Percentiles rank a stretch among this genome's conserved stretches.
These are phyloP conservation scores for Dothideomycetidae sp. DNA, from an alignment of 2,329 filamentous ascomycete genomes.

Conservation along the genomic window DNA sequence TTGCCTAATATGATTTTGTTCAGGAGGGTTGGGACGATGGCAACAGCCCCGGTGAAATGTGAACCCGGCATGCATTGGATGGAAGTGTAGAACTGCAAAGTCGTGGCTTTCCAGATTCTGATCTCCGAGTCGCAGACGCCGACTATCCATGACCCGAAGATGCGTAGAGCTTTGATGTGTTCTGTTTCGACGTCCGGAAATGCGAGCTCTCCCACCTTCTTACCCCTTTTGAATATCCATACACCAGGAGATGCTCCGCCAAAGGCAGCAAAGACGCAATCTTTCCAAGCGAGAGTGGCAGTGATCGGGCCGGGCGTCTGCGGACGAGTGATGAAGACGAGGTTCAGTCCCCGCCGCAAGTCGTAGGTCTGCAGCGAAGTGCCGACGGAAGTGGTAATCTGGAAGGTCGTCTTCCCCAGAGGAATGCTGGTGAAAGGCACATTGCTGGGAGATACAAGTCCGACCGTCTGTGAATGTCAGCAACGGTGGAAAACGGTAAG, in stretches of 20 bases:
- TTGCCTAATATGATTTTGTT: slow-evolving; percentile 92
- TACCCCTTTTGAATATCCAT: slow-evolving; percentile 87
- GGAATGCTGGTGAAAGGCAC: slow-evolving; percentile 85
- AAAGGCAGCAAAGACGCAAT: slow-evolving; percentile 81
- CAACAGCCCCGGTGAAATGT: slow-evolving; percentile 60
- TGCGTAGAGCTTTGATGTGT: slow-evolving; percentile 60
- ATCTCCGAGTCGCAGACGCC: slow-evolving; percentile 62
- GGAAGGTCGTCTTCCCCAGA: slow-evolving; percentile 86
- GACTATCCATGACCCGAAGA: slow-evolving; percentile 86
- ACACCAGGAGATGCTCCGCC: slow-evolving; percentile 53
- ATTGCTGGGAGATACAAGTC: slow-evolving; percentile 76
- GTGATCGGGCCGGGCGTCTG: slow-evolving; percentile 79
- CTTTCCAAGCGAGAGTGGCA: slow-evolving; percentile 75
- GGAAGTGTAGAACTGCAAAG: slow-evolving; percentile 80
- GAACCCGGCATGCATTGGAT: slow-evolving; percentile 47
- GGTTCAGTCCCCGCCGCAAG: slow-evolving; percentile 71
- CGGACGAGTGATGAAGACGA: slow-evolving; percentile 85
- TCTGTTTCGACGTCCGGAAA: slow-evolving; percentile 51
- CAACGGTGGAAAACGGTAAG: too few relatives aligned
- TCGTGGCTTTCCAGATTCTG: slow-evolving; percentile 77
- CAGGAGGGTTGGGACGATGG: slow-evolving; percentile 83
- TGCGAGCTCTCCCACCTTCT: slow-evolving; percentile 62
- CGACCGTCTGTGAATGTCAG: slow-evolving; percentile 54
- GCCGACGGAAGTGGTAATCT: slow-evolving; percentile 91
- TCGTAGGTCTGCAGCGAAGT: slow-evolving; percentile 91